These are phyloP conservation scores for Boeremia lycopersici DNA, from an alignment of 2,329 filamentous ascomycete genomes.

Conservation along the genomic window DNA sequence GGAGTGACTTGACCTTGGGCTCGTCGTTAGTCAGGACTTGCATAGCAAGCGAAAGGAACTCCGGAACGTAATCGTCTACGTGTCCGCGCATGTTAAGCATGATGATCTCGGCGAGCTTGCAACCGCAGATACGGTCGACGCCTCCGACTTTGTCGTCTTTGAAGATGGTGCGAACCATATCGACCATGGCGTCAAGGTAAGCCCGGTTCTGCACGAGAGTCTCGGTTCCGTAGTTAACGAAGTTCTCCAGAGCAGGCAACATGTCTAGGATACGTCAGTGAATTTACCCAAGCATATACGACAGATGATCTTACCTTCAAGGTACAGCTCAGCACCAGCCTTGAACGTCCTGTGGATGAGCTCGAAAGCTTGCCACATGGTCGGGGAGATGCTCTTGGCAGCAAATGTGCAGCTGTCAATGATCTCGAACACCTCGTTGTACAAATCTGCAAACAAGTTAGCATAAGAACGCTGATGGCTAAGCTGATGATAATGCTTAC, in stretches of 20 bases:
- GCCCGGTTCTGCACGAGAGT: conserved; percentile 81
- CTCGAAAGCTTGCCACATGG: conserved; percentile 99
- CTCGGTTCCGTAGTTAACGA: conserved; percentile 87
- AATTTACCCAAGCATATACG: neutral
- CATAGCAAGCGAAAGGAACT: conserved; percentile 92
- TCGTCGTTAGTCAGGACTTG: conserved; percentile 75
- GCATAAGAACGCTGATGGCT: conserved; percentile 1
- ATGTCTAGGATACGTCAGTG: conserved; percentile 66
- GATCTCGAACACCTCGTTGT: conserved; percentile 98
- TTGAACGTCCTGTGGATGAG: conserved; percentile 97
- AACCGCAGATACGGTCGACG: conserved; percentile 94
- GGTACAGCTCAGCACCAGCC: conserved; percentile 91
- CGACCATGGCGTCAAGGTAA: conserved; percentile 85
- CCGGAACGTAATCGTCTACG: conserved; percentile 85
- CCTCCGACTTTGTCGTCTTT: conserved; percentile 88
- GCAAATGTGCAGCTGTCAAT: conserved; percentile 99
- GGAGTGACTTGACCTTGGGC: conserved; percentile 88
- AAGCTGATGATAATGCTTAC: conserved; percentile 50
- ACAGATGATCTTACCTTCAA: conserved; percentile 64
- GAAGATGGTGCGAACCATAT: conserved; percentile 97
- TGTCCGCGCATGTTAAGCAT: conserved; percentile 92
- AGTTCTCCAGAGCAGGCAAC: conserved; percentile 97
- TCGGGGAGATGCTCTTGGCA: conserved; percentile 90
- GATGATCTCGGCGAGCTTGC: conserved; percentile 95
- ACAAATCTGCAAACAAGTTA: conserved; percentile 68